These are phyloP conservation scores for Aspergillus puulaauensis DNA, from an alignment of 2,329 filamentous ascomycete species.

Conservation along the genomic window DNA sequence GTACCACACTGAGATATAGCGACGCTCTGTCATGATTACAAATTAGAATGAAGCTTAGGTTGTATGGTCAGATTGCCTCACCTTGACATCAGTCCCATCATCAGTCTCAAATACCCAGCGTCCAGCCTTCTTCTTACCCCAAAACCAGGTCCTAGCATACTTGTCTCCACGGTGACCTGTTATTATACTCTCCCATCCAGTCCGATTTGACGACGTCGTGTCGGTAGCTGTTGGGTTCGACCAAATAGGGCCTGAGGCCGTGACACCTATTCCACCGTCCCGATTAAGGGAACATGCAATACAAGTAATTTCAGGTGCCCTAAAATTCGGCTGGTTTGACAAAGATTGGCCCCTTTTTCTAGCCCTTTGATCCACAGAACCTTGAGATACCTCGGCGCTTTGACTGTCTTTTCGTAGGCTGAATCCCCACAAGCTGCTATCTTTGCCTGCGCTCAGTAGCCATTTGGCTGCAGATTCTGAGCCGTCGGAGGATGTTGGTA, in stretches of 20 bases:
- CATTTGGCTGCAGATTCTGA: conserved; percentile 88
- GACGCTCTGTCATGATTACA: conserved; percentile 61
- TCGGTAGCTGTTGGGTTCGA: conserved; percentile 69
- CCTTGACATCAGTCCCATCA: conserved; percentile 73
- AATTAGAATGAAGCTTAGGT: background rate
- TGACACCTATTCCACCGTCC: conserved; percentile 87
- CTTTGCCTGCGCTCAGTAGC: conserved; percentile 84
- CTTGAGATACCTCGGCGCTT: conserved; percentile 89
- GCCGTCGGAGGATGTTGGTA: conserved; percentile 86
- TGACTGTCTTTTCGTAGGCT: conserved; percentile 93
- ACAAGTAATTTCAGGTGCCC: conserved; percentile 86
- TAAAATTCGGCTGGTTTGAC: conserved; percentile 54
- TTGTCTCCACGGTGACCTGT: conserved; percentile 86
- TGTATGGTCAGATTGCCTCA: conserved; percentile 21
- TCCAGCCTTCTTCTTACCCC: conserved; percentile 89
- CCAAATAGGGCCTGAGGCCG: conserved; percentile 80
- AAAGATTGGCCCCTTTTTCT: conserved; percentile 61
- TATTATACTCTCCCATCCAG: conserved; percentile 95
- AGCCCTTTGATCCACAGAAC: conserved; percentile 80
- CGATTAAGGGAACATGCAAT: conserved; percentile 90
- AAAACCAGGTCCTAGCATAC: conserved; percentile 93
- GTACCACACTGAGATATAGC: conserved; percentile 89
- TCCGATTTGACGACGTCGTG: conserved; percentile 71
- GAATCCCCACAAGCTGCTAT: conserved; percentile 94
- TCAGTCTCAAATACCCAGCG: conserved; percentile 89